Evolutionary conservation across 768 basidiomycete genomes (phyloP).

Genomic region (Suillus subluteus): DNA sequence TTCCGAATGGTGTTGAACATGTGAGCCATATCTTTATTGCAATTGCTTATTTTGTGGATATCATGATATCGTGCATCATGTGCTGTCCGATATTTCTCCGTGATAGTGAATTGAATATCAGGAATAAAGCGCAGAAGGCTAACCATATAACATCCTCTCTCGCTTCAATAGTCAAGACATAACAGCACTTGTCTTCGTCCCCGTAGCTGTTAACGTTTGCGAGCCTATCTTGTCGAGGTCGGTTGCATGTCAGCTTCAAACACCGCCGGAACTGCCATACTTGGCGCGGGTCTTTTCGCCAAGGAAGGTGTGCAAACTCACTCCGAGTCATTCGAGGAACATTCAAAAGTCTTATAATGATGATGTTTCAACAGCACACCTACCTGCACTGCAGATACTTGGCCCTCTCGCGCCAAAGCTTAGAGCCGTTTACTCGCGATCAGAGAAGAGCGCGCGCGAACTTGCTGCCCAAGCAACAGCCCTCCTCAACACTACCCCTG

Average conservation of each 20-base stretch:
- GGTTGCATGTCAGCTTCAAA: constrained; percentile 39
- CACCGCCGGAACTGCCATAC: constrained; percentile 69
- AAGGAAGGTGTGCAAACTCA: constrained; percentile 58
- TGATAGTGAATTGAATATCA: neutral
- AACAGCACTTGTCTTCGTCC: neutral
- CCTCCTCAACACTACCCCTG: constrained; percentile 43
- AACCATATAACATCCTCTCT: neutral
- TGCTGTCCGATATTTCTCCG: constrained; percentile 16
- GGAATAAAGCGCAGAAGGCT: neutral
- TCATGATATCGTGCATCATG: neutral
- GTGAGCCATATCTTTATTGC: neutral
- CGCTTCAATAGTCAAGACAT: neutral
- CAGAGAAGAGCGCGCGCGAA: constrained; percentile 58
- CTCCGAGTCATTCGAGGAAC: constrained; percentile 15
- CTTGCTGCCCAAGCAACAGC: constrained; percentile 51
- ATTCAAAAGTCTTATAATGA: constrained; percentile 27
- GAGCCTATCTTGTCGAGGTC: neutral
- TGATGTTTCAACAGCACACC: constrained; percentile 56
- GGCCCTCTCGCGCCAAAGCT: constrained; percentile 48
- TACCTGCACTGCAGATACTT: constrained; percentile 71
- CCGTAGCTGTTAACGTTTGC: neutral
- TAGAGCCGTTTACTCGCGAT: constrained; percentile 82
- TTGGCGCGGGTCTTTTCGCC: constrained; percentile 82
- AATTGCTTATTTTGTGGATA: neutral
- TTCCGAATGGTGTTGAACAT: neutral